These are phyloP conservation scores for Coemansia sp. DNA, from an alignment of 192 early-diverging fungal genomes.

Conservation along the genomic window DNA sequence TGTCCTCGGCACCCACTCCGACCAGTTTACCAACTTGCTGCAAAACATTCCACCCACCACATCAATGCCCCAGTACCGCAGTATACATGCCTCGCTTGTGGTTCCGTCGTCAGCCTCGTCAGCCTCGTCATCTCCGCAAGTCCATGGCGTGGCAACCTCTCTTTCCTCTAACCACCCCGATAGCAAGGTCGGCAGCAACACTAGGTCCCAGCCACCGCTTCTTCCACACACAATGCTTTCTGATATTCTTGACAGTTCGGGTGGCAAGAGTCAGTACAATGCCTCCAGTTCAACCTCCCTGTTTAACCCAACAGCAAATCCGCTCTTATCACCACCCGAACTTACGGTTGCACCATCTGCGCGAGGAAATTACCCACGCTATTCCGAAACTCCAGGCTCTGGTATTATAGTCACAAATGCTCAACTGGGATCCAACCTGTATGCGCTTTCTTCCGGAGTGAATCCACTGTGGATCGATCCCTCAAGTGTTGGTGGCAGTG, in stretches of 20 bases:
- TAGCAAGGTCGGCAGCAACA: not conserved
- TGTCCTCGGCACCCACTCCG: not conserved
- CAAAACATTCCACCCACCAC: not conserved
- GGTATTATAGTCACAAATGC: constrained; percentile 2
- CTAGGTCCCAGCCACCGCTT: constrained; percentile 15
- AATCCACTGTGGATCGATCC: constrained; percentile 38
- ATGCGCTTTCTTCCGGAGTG: constrained; percentile 24
- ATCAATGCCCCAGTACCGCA: not conserved
- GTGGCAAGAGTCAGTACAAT: not conserved
- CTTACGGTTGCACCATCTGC: not conserved
- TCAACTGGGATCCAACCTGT: constrained; percentile 6
- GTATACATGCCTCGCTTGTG: not conserved
- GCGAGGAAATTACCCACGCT: constrained; percentile 5
- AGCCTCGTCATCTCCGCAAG: constrained; percentile 3
- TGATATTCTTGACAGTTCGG: constrained; percentile 31
- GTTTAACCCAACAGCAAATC: constrained; percentile 18
- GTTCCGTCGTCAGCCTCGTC: not conserved
- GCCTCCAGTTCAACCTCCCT: constrained; percentile 24
- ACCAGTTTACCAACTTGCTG: constrained; percentile 3
- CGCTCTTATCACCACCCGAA: constrained; percentile 10
- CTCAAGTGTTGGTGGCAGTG: not conserved
- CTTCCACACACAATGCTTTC: constrained; percentile 39
- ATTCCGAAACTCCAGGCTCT: constrained; percentile 7
- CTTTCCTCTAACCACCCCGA: constrained; percentile 1
- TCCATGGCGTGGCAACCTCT: not conserved